Evolutionary conservation across 129 eudicot species (phyloP), one percentile per base, ranked within the genome.

Genomic region (Helianthus annuus): DNA sequence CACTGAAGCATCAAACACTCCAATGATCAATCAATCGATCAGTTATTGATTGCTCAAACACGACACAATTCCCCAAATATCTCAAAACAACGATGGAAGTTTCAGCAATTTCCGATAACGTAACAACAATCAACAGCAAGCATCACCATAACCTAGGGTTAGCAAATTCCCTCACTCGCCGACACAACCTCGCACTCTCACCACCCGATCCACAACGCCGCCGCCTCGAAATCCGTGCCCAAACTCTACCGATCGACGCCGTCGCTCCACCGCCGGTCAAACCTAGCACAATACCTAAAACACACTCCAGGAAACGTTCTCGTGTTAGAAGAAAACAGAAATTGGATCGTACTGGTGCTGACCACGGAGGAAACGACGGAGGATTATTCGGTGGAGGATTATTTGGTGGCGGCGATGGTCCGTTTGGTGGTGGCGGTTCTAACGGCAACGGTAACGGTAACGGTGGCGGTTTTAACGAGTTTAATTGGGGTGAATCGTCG

Each of bases 231-330:
- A 74, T 68, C 48, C 51, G 45, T 2, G 70, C 76, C 38, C 71
- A 51, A 61, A 5, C 9, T 1, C 10, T 69, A 17, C 84, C 84
- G 53, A 63, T 69, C 0, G 84, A 80, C 76, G 80, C 84, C 67
- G 80, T 80, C 42, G 76, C 83, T 48, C 82, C 77, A 64, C 80
- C 80, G 54, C 84, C 80, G 0, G 80, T 80, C 22, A 80, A 75
- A 56, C 76, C 80, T 22, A 63, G 44, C 68, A 65, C 68, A 38
- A 78, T 71, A 64, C 79, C 79, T 11, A 80, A 57, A 7, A 48
- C 64, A 46, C 64, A 40, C 56, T 7, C 55, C 14, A 56, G 77
- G 15, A 75, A 54, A 69, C 77, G 80, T 60, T 49, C 69, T 64
- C 84, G 80, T 27, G 72, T 76, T 12, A 75, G 44, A 64, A 48